phyloP scores from a whole-genome alignment of 1,139 yeast genomes.

The Pneumocystis wakefieldiae region DNA sequence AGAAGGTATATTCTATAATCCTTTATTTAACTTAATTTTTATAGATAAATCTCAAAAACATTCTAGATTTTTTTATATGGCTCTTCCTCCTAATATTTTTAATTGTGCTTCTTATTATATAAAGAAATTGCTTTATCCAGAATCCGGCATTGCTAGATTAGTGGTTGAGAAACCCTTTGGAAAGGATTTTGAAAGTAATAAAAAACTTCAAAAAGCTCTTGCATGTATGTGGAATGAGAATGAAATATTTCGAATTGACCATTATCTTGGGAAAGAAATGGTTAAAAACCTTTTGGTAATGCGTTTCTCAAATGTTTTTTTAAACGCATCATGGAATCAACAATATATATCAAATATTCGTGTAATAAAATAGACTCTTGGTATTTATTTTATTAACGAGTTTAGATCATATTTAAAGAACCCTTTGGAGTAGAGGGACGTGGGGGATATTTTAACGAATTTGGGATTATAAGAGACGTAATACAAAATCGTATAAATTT shows the following conservation, averaged over 20 bases:
- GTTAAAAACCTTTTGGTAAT: constrained; percentile 81
- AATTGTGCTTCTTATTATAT: constrained; percentile 61
- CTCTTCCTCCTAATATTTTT: constrained; percentile 88
- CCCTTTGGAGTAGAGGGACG: constrained; percentile 97
- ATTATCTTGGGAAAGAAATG: constrained; percentile 94
- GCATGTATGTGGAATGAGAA: constrained; percentile 82
- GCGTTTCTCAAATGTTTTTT: constrained; percentile 77
- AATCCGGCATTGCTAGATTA: constrained; percentile 56
- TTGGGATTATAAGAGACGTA: constrained; percentile 93
- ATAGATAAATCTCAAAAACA: constrained; percentile 11
- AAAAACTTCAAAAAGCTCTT: constrained; percentile 58
- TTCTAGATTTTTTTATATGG: constrained; percentile 69
- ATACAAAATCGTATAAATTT: constrained; percentile 61
- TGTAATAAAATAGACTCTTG: constrained; percentile 9
- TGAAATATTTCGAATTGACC: constrained; percentile 90
- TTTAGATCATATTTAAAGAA: constrained; percentile 67
- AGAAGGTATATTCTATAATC: constrained; percentile 29
- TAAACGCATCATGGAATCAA: constrained; percentile 76
- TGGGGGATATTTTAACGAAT: constrained; percentile 91
- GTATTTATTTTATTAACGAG: neutral
- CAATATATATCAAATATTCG: constrained; percentile 66
- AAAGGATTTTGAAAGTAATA: constrained; percentile 65
- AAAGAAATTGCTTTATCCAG: constrained; percentile 53
- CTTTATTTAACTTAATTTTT: constrained; percentile 9
- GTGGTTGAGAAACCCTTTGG: constrained; percentile 98